These are phyloP conservation scores for Apiospora marii DNA, from an alignment of 2,329 filamentous ascomycete genomes.

Conservation along the genomic window DNA sequence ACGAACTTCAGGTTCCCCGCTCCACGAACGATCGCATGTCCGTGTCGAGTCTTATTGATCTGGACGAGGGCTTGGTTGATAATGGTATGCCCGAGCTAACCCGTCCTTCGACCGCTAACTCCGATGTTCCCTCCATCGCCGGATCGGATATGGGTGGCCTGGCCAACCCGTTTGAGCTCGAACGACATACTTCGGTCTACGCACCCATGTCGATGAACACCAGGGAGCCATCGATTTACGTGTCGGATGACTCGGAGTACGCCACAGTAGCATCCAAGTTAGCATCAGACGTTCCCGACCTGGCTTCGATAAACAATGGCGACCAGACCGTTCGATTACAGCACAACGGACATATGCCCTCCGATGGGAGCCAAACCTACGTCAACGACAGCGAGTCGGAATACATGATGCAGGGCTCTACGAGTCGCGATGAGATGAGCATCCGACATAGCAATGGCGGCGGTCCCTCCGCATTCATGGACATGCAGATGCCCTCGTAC, in stretches of 20 bases:
- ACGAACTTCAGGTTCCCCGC: conserved; percentile 50
- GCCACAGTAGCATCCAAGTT: conserved; percentile 43
- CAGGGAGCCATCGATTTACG: conserved; percentile 66
- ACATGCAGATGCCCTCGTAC: conserved; percentile 43
- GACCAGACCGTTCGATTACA: conserved; percentile 25
- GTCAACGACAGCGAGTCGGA: conserved; percentile 28
- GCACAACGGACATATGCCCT: conserved; percentile 24
- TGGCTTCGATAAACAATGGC: conserved; percentile 27
- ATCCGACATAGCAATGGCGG: not conserved
- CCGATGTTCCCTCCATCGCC: conserved; percentile 62
- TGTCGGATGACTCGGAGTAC: conserved; percentile 65
- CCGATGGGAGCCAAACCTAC: conserved; percentile 30
- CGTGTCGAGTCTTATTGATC: conserved; percentile 58
- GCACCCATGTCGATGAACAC: conserved; percentile 47
- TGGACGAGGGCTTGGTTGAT: conserved; percentile 52
- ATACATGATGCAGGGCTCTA: conserved; percentile 24
- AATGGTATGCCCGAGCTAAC: conserved; percentile 55
- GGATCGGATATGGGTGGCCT: conserved; percentile 61
- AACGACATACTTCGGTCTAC: conserved; percentile 68
- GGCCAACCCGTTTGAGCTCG: conserved; percentile 66
- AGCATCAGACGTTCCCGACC: conserved; percentile 39
- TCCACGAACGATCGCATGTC: conserved; percentile 50
- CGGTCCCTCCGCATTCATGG: conserved; percentile 23
- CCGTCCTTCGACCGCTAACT: conserved; percentile 67
- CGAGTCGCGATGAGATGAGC: not conserved